Conservation (phyloP, 441 rosid species). For the Croton laevigatus region DNA sequence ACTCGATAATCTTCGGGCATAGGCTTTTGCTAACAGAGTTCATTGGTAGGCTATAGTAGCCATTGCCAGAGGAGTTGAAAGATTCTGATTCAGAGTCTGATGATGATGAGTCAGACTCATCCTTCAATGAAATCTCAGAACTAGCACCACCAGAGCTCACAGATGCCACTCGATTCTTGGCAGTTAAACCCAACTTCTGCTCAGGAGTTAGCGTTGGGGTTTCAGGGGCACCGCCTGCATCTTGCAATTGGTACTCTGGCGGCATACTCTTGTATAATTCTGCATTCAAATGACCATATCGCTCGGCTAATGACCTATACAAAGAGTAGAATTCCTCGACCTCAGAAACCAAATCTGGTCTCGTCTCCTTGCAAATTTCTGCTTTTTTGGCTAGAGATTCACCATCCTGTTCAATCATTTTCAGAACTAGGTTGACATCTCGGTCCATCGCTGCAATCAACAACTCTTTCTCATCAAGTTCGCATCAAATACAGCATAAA, state of each 20-base stretch:
- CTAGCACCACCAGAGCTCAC: slow-evolving; percentile 41
- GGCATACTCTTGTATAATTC: slow-evolving; percentile 31
- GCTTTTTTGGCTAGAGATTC: slow-evolving; percentile 31
- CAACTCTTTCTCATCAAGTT: background rate
- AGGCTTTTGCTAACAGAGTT: slow-evolving; percentile 28
- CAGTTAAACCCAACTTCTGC: slow-evolving; percentile 20
- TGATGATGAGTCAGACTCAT: slow-evolving; percentile 50
- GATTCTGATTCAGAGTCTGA: slow-evolving; percentile 74
- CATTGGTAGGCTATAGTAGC: slow-evolving; percentile 35
- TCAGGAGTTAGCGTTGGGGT: slow-evolving; percentile 46
- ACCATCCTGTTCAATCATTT: slow-evolving; percentile 37
- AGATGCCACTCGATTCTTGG: slow-evolving; percentile 31
- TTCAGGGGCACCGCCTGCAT: slow-evolving; percentile 27
- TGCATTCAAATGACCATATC: slow-evolving; percentile 34
- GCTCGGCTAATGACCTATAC: slow-evolving; percentile 38
- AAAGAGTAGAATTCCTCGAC: slow-evolving; percentile 36
- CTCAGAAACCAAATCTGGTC: slow-evolving; percentile 36
- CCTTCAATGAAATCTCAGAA: slow-evolving; percentile 48
- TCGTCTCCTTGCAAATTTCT: slow-evolving; percentile 25
- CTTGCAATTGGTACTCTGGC: slow-evolving; percentile 26
- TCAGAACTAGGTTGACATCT: slow-evolving; percentile 32
- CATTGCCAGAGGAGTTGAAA: slow-evolving; percentile 47
- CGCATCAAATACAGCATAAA: background rate
- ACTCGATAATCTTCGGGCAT: slow-evolving; percentile 24
- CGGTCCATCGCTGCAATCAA: slow-evolving; percentile 41